phyloP scores from a whole-genome alignment of 805 yeast genomes.

The Zygoascus biomembranicola region DNA sequence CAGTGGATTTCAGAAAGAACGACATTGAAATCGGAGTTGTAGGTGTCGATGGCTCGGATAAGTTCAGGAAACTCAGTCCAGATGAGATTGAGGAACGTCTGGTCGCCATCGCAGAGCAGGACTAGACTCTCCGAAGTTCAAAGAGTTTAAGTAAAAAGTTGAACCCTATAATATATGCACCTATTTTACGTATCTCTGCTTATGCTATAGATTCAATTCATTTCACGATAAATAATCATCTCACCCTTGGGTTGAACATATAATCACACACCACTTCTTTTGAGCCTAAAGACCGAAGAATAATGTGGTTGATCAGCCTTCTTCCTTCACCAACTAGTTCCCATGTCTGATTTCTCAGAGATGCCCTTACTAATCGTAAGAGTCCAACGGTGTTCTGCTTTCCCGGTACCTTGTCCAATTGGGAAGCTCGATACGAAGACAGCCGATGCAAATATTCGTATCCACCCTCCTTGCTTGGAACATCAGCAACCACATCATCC shows the following conservation, averaged over 20 bases:
- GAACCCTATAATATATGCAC: neutral
- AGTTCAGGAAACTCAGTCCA: slow-evolving; percentile 59
- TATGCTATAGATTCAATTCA: neutral
- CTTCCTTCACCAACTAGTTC: slow-evolving; percentile 21
- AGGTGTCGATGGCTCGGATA: slow-evolving; percentile 39
- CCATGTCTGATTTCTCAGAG: slow-evolving; percentile 21
- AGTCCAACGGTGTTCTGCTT: slow-evolving; percentile 50
- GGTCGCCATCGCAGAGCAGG: slow-evolving; percentile 93
- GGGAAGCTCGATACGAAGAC: slow-evolving; percentile 16
- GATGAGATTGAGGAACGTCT: slow-evolving; percentile 94
- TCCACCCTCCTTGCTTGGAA: slow-evolving; percentile 37
- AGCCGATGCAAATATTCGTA: slow-evolving; percentile 43
- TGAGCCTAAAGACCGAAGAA: slow-evolving; percentile 17
- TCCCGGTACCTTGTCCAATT: slow-evolving; percentile 33
- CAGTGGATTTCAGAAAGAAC: slow-evolving; percentile 88
- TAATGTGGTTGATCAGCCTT: slow-evolving; percentile 17
- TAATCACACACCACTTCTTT: slow-evolving; percentile 14
- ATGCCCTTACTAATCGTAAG: slow-evolving; percentile 24
- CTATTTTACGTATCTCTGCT: neutral
- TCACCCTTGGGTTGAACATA: slow-evolving; percentile 14
- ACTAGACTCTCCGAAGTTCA: slow-evolving; percentile 33
- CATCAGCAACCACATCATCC: slow-evolving; percentile 1
- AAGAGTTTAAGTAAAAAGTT: neutral
- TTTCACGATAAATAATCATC: neutral
- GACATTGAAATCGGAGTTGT: slow-evolving; percentile 94